phyloP scores from a whole-genome alignment of 78 protist genomes.

The Fonticula alba region DNA sequence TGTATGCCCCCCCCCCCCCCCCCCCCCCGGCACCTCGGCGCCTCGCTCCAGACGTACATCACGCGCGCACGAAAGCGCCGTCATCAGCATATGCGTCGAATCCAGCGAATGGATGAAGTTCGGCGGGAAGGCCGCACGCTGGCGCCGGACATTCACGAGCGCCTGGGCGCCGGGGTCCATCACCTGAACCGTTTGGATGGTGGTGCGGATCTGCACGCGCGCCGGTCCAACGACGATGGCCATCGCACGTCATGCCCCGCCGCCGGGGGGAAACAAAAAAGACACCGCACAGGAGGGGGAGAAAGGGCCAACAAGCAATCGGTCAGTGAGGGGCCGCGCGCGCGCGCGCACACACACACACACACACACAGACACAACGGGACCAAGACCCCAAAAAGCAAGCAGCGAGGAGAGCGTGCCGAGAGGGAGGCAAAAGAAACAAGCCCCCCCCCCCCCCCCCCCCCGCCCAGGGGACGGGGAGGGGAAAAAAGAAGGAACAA shows the following conservation, averaged over 20 bases:
- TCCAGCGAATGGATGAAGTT: constrained; percentile 84
- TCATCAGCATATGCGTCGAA: constrained; percentile 73
- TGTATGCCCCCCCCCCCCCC: no score
- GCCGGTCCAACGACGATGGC: no score
- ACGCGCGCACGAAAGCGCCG: constrained; percentile 31
- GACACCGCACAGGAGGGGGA: no score
- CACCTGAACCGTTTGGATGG: neutral
- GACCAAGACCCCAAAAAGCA: neutral
- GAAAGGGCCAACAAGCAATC: no score
- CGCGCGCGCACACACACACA: no score
- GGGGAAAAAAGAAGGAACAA: neutral
- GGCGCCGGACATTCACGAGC: neutral
- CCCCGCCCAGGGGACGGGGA: neutral
- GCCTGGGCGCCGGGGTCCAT: neutral
- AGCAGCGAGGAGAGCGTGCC: neutral
- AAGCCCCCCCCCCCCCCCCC: no score
- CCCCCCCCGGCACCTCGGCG: no score
- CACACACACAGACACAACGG: no score
- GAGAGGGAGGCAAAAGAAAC: neutral
- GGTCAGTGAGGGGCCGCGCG: constrained; percentile 4
- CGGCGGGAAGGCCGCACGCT: constrained; percentile 78
- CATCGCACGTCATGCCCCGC: constrained; percentile 11
- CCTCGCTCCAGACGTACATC: neutral
- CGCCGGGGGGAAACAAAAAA: no score
- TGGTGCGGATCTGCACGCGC: neutral